Conservation (phyloP, 305 asterid species). For the Fraxinus xanthoxyloides region DNA sequence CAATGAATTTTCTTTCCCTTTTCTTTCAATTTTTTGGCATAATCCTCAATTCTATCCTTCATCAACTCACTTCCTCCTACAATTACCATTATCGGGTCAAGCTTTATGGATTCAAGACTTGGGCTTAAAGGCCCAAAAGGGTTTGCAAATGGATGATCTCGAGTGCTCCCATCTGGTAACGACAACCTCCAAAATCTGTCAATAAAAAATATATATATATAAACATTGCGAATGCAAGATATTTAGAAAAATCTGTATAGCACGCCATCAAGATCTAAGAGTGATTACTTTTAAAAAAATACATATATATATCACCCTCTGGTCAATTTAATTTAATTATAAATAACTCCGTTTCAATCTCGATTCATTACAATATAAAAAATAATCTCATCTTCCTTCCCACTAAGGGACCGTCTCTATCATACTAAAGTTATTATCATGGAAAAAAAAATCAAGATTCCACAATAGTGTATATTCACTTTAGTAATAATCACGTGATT, state of each 20-base stretch:
- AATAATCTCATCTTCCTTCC: background rate
- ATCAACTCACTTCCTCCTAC: slow-evolving; percentile 56
- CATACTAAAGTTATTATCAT: background rate
- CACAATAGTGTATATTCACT: background rate
- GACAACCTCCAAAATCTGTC: slow-evolving; percentile 64
- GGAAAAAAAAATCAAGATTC: background rate
- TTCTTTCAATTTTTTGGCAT: slow-evolving; percentile 36
- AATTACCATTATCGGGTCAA: slow-evolving; percentile 51
- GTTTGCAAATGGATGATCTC: slow-evolving; percentile 54
- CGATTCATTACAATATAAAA: no score
- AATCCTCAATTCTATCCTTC: slow-evolving; percentile 53
- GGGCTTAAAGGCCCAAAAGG: slow-evolving; percentile 63
- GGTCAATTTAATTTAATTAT: background rate
- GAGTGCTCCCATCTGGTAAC: slow-evolving; percentile 41
- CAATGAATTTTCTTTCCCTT: slow-evolving; percentile 37
- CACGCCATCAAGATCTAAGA: background rate
- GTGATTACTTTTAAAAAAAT: no score
- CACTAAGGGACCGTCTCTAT: background rate
- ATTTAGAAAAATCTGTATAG: background rate
- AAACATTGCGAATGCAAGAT: no score
- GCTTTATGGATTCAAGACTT: slow-evolving; percentile 27
- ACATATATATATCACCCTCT: background rate
- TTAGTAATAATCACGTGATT: background rate
- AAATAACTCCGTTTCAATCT: no score
- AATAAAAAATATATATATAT: background rate